Percentiles rank a stretch among this genome's conserved stretches.
These are phyloP conservation scores for Claviceps sorghi DNA, from an alignment of 2,329 filamentous ascomycete species.

Conservation along the genomic window DNA sequence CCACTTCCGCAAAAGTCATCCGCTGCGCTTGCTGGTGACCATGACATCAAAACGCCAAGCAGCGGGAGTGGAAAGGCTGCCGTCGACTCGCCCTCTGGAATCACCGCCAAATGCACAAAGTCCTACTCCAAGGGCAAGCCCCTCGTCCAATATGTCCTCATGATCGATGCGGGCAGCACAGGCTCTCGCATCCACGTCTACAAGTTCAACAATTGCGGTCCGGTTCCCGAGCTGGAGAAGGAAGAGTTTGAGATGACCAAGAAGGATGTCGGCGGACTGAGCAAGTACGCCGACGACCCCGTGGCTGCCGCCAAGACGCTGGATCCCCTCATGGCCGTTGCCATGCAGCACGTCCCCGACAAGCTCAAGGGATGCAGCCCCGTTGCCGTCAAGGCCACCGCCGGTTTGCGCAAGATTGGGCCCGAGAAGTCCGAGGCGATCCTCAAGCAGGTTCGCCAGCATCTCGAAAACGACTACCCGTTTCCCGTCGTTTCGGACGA, in stretches of 20 bases:
- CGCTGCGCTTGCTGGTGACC: neutral
- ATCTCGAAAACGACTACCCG: constrained; percentile 78
- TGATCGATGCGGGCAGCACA: constrained; percentile 97
- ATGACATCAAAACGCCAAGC: constrained; percentile 3
- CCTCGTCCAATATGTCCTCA: constrained; percentile 91
- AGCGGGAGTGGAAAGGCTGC: constrained; percentile 33
- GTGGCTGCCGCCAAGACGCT: constrained; percentile 80
- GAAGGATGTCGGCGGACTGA: constrained; percentile 70
- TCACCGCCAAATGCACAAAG: constrained; percentile 64
- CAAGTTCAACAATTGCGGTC: constrained; percentile 96
- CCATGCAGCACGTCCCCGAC: constrained; percentile 71
- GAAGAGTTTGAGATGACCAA: constrained; percentile 91
- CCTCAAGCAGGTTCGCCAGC: constrained; percentile 65
- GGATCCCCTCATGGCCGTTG: constrained; percentile 74
- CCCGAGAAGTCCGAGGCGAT: constrained; percentile 69
- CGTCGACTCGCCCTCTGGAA: constrained; percentile 47
- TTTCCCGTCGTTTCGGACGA: constrained; percentile 85
- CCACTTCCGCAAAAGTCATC: constrained; percentile 13
- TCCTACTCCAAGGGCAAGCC: constrained; percentile 81
- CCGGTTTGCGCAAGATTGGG: constrained; percentile 78
- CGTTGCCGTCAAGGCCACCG: constrained; percentile 94
- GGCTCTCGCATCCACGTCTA: constrained; percentile 97
- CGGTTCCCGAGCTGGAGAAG: constrained; percentile 84
- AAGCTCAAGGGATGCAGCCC: constrained; percentile 84
- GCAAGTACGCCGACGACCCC: constrained; percentile 74